Base-by-base conservation (phyloP, 2,329 filamentous ascomycete species). In the Aspergillus terreus region DNA sequence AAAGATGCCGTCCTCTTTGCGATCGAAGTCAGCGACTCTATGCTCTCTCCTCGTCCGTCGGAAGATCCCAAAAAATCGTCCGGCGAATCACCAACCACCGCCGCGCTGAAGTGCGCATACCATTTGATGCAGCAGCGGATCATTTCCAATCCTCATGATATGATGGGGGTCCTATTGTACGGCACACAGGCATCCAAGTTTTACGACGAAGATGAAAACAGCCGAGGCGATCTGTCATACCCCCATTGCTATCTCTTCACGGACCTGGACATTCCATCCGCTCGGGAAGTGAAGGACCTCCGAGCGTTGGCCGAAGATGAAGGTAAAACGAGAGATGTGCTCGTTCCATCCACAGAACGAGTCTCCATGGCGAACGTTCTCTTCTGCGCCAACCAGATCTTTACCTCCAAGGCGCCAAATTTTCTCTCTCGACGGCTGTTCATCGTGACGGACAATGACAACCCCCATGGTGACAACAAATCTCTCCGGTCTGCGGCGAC, bases 1-100 rank as follows among this genome's bases (percentile, higher is more conserved):
- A 96, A 96, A 75, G 94, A 99, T 84, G 94, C 94, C n/a, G 82
- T 97, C n/a, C 80, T 99, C 21, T 92, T 99, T 68, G 92, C 91
- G 12, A 96, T 99, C 63, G 88, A 97, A 63, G 80, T 97, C 66
- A 96, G 88, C 77, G 74, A 83, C 35, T 91, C 90, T 0, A 99
- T 97, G 92, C 76, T 97, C 56, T 76, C 76, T 1, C 76, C 76
- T 40, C 89, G 89, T 19, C 80, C 83, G 2, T 74, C 78, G 2
- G 79, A 79, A 6, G 79, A 82, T 54, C 81, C 85, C 46, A 95
- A 89, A 72, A 92, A 91, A 69, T 82, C 84, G 41, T 87, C 89
- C 58, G 84, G 78, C 51, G 89, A 92, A 63, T 92, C 88, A 42
- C 85, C 92, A 4, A 79, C 90, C 1, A 80, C 86, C 47, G 92